Conservation (phyloP, 1,139 yeast genomes). For the Sugiyamaella neomexicana region DNA sequence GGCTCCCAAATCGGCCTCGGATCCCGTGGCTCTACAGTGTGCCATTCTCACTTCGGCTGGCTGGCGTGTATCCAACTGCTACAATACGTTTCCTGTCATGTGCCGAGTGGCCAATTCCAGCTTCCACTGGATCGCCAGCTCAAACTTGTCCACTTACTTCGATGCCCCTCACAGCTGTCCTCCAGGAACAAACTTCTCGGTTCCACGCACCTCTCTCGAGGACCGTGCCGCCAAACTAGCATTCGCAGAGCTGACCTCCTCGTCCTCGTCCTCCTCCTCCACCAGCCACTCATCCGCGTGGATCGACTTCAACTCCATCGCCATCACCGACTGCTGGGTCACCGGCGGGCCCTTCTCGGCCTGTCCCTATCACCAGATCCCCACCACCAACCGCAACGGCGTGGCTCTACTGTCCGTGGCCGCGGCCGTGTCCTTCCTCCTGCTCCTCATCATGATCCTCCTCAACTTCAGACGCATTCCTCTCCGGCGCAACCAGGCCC, state of each 20-base stretch:
- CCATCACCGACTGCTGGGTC: conserved; percentile 78
- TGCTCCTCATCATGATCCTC: conserved; percentile 45
- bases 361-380: conserved; percentile 69
- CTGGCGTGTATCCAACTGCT: conserved; percentile 68
- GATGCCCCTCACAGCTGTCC: conserved; percentile 55
- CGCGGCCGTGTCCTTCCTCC: conserved; percentile 54
- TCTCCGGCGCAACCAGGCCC: conserved; percentile 54
- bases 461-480: conserved; percentile 44
- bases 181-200: conserved; percentile 49
- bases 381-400: conserved; percentile 56
- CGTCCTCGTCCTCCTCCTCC: conserved; percentile 1
- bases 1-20: conserved; percentile 20
- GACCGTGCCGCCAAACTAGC: conserved; percentile 36
- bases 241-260: conserved; percentile 34
- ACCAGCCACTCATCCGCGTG: conserved; percentile 47
- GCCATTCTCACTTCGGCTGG: conserved; percentile 53
- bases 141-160: conserved; percentile 50
- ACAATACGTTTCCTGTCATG: conserved; percentile 50
- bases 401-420: conserved; percentile 68
- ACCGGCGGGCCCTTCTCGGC: conserved; percentile 74
- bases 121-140: conserved; percentile 50
- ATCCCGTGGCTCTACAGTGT: conserved; percentile 56
- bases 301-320: conserved; percentile 82
- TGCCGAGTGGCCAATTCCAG: conserved; percentile 50
- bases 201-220: conserved; percentile 59